These are phyloP conservation scores for Vitis rotundifolia DNA, from an alignment of 164 flowering plant species.

Conservation along the genomic window DNA sequence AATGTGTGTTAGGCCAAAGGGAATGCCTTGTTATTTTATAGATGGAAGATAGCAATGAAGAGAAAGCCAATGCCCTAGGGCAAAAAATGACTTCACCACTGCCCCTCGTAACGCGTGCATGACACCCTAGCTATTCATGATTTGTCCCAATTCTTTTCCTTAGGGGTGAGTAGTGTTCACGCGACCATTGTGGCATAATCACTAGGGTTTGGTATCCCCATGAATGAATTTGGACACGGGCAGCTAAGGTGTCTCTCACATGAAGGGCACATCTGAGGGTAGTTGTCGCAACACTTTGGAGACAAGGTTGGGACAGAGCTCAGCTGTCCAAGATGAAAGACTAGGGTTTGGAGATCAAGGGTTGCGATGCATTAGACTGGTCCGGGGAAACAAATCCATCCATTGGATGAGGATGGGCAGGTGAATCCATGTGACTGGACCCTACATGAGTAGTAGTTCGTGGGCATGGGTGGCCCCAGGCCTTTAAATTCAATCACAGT, in stretches of 20 bases:
- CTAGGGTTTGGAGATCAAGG: neutral
- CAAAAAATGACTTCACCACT: neutral
- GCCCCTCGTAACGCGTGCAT: neutral
- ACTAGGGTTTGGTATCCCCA: neutral
- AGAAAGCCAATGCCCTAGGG: neutral
- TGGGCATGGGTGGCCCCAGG: conserved; percentile 12
- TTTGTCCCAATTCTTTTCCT: too few species aligned
- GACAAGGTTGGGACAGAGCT: conserved; percentile 26
- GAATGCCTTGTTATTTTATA: neutral
- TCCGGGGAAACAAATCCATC: neutral
- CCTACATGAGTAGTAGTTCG: conserved; percentile 20
- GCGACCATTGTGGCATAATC: neutral
- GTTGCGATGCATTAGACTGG: neutral
- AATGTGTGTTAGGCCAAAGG: neutral
- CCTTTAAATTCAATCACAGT: neutral
- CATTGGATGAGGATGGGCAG: conserved; percentile 12
- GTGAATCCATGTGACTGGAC: conserved; percentile 13
- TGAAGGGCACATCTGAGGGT: conserved; percentile 13
- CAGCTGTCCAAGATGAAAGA: conserved; percentile 17
- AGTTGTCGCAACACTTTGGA: conserved; percentile 7
- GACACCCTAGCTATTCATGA: neutral
- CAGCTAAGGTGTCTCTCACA: conserved; percentile 13
- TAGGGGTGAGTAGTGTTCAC: neutral
- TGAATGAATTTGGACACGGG: conserved; percentile 1
- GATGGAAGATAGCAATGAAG: neutral